Conservation (phyloP, 306 rosid genomes). For the Casuarina equisetifolia region DNA sequence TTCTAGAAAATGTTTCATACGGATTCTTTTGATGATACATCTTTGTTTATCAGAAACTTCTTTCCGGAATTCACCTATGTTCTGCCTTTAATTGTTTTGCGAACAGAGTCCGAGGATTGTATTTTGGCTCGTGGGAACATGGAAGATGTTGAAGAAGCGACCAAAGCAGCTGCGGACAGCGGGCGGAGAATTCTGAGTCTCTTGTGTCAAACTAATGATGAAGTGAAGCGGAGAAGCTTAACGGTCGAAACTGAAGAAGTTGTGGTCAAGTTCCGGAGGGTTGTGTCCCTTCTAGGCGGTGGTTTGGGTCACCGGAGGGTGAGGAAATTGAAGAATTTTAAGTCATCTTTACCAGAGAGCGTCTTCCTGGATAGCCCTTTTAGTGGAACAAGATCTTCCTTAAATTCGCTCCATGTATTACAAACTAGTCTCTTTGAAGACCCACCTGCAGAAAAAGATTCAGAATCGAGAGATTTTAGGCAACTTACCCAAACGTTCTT, state of each 20-base stretch:
- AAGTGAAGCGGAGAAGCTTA: constrained; percentile 53
- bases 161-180: constrained; percentile 71
- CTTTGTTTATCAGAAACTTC: no score
- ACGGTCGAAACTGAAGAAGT: constrained; percentile 76
- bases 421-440: constrained; percentile 45
- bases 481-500: background rate
- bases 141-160: constrained; percentile 84
- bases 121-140: constrained; percentile 21
- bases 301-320: constrained; percentile 82
- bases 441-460: constrained; percentile 37
- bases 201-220: constrained; percentile 64
- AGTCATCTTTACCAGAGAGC: constrained; percentile 55
- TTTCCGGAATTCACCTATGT: no score
- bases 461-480: background rate
- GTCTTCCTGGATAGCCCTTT: constrained; percentile 68
- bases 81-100: no score
- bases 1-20: no score
- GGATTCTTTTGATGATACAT: no score
- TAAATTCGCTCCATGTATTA: constrained; percentile 40
- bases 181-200: constrained; percentile 67
- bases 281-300: constrained; percentile 68
- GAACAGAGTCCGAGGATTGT: no score
- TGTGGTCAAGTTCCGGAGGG: constrained; percentile 77
- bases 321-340: constrained; percentile 54
- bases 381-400: constrained; percentile 36